Conservation (phyloP, 1,139 yeast genomes). For the Lodderomyces theae region DNA sequence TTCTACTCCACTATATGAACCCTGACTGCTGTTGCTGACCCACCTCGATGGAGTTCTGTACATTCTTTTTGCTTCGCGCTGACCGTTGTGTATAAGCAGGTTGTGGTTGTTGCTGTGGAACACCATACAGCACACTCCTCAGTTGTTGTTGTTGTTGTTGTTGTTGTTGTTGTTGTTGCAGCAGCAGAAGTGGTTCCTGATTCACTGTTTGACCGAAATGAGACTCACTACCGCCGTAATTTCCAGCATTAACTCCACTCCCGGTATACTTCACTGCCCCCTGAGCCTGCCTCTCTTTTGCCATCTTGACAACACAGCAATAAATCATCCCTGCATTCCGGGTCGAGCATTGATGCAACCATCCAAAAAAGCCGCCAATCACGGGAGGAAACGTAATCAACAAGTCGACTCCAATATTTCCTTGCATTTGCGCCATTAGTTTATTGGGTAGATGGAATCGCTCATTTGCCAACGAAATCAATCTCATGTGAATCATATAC, state of each 20-base stretch:
- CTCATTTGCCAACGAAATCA: constrained; percentile 56
- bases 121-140: constrained; percentile 1
- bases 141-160: constrained; percentile 9
- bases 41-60: constrained; percentile 17
- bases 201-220: constrained; percentile 5
- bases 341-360: constrained; percentile 86
- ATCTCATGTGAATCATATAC: constrained; percentile 72
- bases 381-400: constrained; percentile 75
- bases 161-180: constrained; percentile 7
- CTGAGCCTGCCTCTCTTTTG: constrained; percentile 29
- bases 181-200: constrained; percentile 2
- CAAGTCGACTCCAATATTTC: constrained; percentile 70
- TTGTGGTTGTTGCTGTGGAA: constrained; percentile 2
- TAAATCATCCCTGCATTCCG: constrained; percentile 80
- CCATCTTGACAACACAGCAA: constrained; percentile 40
- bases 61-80: constrained; percentile 1
- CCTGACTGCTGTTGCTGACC: constrained; percentile 31
- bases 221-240: constrained; percentile 8
- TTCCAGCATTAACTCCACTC: constrained; percentile 11
- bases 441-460: constrained; percentile 57
- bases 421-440: constrained; percentile 64
- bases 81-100: not conserved
- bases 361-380: constrained; percentile 70
- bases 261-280: constrained; percentile 23
- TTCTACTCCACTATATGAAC: constrained; percentile 17